phyloP scores from a whole-genome alignment of 192 early-diverging fungal species.

The Coemansia sp. region DNA sequence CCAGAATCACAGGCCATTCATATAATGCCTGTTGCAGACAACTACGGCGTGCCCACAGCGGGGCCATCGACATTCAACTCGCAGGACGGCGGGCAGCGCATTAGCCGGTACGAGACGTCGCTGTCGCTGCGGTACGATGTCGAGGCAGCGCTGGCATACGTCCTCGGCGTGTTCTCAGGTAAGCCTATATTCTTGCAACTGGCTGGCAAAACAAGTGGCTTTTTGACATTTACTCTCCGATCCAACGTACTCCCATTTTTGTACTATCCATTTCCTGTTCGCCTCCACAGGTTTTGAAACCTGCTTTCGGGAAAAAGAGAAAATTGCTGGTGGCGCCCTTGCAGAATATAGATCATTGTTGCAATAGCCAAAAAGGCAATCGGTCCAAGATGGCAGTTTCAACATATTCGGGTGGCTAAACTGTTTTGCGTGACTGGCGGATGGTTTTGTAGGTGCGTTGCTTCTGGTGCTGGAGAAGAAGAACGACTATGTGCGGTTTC shows the following conservation, averaged over 20 bases:
- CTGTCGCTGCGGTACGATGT: constrained; percentile 70
- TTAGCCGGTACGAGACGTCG: constrained; percentile 82
- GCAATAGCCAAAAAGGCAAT: not conserved
- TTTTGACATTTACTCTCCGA: not conserved
- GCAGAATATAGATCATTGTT: not conserved
- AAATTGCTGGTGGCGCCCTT: constrained; percentile 5
- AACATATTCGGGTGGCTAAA: not conserved
- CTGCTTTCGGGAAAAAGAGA: not conserved
- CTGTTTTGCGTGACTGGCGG: constrained; percentile 44
- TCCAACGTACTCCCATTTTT: not conserved
- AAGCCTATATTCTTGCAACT: constrained; percentile 8
- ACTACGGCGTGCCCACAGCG: constrained; percentile 38
- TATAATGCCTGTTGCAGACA: constrained; percentile 10
- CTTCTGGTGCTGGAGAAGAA: constrained; percentile 73
- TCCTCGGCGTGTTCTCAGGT: constrained; percentile 58
- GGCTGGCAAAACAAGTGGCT: not conserved
- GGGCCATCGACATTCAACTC: constrained; percentile 52
- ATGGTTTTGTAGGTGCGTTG: constrained; percentile 63
- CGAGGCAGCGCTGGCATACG: constrained; percentile 71
- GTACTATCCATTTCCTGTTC: not conserved
- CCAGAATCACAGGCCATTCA: constrained; percentile 34
- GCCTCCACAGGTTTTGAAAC: not conserved
- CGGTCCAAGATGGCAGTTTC: not conserved
- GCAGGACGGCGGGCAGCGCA: constrained; percentile 57
- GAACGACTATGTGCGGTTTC: constrained; percentile 64